Base-by-base conservation (phyloP, 768 basidiomycete genomes). In the Cyclocybe cylindracea region DNA sequence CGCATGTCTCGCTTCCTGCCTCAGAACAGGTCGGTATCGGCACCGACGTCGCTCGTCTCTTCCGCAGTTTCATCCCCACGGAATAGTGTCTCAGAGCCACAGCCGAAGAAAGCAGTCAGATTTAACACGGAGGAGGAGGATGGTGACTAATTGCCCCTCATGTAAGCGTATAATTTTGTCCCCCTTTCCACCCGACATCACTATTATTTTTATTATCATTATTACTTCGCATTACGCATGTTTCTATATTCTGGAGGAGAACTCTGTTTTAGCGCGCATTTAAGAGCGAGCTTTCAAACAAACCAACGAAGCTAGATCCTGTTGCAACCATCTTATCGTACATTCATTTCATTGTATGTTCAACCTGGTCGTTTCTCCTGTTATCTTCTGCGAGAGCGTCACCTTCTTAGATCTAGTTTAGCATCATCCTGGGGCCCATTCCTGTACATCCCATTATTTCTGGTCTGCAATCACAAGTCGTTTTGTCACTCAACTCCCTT, bases 51-150 rank as follows among this genome's bases (percentile, higher is more conserved):
- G 33, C 48, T 62, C 37, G 37, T 65, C 31, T 62, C 69, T 6
- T 73, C 74, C 16, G 53, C 68, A 13, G 46, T 64, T 0, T 61
- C 72, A 7, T 76, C 76, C 2, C 72, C 78, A 55, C 69, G 74
- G 4, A 62, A 68, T 13, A 80, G 71, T 51, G 53, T 64, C 9
- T 56, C 63, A 10, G 70, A 72, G 32, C 61, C 57, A 11, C 53
- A 75, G 0, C 79, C 75, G 13, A 80, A 78, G 56, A 86, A 86
- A 62, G 80, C 78, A 2, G 84, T 86, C 35, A 77, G 84, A 43
- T 86, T 86, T 65, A 79, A 80, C n/a, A 70, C 74, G 19, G 72
- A 76, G 54, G 68, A 72, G 44, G 66, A 66, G 40, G 54, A 58
- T 11, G 53, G 49, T 48, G 54, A 55, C 31, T 58, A 48, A 48